Evolutionary conservation across 495 filamentous ascomycete genomes (phyloP), one percentile per base, ranked within the genome.

Genomic region (Aspergillus panamensis): DNA sequence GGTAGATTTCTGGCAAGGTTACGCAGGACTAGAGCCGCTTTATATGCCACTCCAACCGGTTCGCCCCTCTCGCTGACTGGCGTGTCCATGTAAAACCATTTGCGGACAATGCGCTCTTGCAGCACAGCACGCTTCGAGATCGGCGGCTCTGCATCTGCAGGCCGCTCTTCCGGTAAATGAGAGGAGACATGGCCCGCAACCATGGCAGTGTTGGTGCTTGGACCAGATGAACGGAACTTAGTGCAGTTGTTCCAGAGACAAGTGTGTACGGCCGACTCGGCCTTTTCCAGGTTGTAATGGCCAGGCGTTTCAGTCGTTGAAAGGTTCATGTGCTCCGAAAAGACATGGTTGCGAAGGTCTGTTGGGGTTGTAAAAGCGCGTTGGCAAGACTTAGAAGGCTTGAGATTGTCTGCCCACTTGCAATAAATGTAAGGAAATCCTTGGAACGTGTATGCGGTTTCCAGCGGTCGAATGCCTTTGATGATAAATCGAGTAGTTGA

Each of bases 401-500:
- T 71, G 19, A 72, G 62, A 50, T 73, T 71, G 48, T 82, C 75
- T 0, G 69, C 63, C 83, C 83, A 86, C 51, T 74, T 71, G 72
- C 83, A 86, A 43, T 77, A 81, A 19, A 71, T 66, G 57, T 84
- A 86, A 25, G 76, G 73, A 57, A 78, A 79, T 29, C 71, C 86
- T 19, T 88, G 82, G 19, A 84, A 82, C 50, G 89, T 86, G 59
- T 92, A 81, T 6, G 93, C 92, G 1, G 79, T 76, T 33, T 82
- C 78, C n/a, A 95, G 82, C 0, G 89, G 82, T 31, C 89, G 80
- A 58, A 97, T 96, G 3, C 93, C 94, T 63, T 88, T 88, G 69
- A 99, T 97, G 59, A 97, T 96, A 72, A 96, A 97, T 58, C 90
- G 90, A 14, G 73, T 77, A 53, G 89, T 86, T 6, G 71, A 67